phyloP scores from a whole-genome alignment of 352 stramenopile species.

The Pythium myriotylum region DNA sequence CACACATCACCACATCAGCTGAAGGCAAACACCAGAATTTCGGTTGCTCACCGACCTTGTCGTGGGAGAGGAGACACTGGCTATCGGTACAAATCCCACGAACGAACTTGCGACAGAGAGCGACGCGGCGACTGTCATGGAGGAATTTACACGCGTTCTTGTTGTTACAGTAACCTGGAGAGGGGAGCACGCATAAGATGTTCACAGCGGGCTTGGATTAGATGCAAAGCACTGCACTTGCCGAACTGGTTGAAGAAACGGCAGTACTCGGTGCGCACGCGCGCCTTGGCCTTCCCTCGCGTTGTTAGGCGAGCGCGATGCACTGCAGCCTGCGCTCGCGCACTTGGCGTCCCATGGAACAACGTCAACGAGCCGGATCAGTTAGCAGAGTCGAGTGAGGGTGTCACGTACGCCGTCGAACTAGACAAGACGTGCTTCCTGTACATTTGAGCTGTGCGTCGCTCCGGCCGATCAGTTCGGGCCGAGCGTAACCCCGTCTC shows the following conservation, averaged over 20 bases:
- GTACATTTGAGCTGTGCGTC: neutral
- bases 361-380: neutral
- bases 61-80: constrained; percentile 71
- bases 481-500: too few species aligned
- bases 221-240: constrained; percentile 39
- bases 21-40: too few species aligned
- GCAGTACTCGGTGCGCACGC: constrained; percentile 74
- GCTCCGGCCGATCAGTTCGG: neutral
- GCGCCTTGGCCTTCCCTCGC: constrained; percentile 39
- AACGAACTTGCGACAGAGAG: constrained; percentile 81
- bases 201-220: neutral
- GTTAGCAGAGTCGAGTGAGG: neutral
- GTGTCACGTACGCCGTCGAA: neutral
- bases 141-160: constrained; percentile 81
- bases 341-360: constrained; percentile 13
- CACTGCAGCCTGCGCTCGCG: constrained; percentile 55
- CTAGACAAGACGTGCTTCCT: neutral
- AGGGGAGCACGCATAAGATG: neutral
- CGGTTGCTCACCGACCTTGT: constrained; percentile 54
- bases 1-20: too few species aligned
- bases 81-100: constrained; percentile 62
- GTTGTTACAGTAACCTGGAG: constrained; percentile 79
- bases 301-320: constrained; percentile 44
- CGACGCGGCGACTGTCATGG: constrained; percentile 80
- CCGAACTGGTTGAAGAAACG: constrained; percentile 84